A percentile compares a stretch with the other conserved stretches of the same genome.
phyloP scores from a whole-genome alignment of 345 rosid genomes.

The Trapa bicornis region DNA sequence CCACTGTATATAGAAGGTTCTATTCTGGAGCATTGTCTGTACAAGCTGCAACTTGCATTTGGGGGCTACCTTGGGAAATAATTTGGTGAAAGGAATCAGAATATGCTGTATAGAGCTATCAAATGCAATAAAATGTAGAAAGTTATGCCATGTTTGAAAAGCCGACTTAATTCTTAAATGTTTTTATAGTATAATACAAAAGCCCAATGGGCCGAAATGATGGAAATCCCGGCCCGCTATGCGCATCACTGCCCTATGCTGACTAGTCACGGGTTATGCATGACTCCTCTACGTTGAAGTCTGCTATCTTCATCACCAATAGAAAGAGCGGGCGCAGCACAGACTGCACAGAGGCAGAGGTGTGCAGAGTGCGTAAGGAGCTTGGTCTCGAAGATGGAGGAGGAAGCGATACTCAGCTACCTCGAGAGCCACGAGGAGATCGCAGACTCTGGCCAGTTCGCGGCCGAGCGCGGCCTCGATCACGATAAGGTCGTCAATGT shows the following conservation, averaged over 20 bases:
- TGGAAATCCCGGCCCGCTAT: too few species aligned
- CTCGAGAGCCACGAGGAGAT: conserved; percentile 40
- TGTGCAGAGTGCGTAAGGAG: background rate
- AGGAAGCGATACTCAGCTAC: conserved; percentile 56
- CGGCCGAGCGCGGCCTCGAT: conserved; percentile 35
- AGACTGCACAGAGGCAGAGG: background rate
- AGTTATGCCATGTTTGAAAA: too few species aligned
- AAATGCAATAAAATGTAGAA: too few species aligned
- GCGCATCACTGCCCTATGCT: background rate
- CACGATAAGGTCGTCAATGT: conserved; percentile 62
- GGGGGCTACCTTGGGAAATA: background rate
- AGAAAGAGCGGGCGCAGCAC: background rate
- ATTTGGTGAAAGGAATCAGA: background rate
- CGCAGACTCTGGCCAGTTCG: conserved; percentile 56
- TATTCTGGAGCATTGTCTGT: background rate
- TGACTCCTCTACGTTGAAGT: background rate
- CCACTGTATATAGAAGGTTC: conserved; percentile 1
- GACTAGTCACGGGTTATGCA: background rate
- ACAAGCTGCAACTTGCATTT: background rate
- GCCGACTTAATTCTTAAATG: too few species aligned
- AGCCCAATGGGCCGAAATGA: too few species aligned
- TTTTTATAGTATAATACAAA: too few species aligned
- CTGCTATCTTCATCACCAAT: background rate
- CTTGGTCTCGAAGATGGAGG: conserved; percentile 17
- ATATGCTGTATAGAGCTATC: background rate